phyloP scores from a whole-genome alignment of 1,139 yeast genomes.

The Insectozyma bohioensis region DNA sequence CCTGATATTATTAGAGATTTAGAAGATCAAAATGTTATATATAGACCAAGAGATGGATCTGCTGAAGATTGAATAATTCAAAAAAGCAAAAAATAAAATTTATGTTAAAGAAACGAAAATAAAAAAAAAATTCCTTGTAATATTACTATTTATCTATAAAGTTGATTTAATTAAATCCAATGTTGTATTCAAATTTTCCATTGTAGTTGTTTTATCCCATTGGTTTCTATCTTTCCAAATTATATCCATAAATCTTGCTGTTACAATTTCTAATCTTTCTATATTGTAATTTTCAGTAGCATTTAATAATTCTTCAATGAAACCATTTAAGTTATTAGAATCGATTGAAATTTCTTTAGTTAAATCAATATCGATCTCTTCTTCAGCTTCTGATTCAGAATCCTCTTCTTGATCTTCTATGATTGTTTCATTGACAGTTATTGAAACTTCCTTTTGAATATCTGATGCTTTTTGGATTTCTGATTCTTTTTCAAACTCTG shows the following conservation, averaged over 20 bases:
- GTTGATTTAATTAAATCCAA: conserved; percentile 8
- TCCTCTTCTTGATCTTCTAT: conserved; percentile 11
- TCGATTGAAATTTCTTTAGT: conserved; percentile 19
- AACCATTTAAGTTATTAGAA: conserved; percentile 15
- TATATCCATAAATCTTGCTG: conserved; percentile 70
- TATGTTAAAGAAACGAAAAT: no score
- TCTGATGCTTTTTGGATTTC: no score
- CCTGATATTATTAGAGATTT: conserved; percentile 77
- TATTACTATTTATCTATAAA: conserved; percentile 7
- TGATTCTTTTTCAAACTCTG: no score
- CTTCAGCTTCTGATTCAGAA: conserved; percentile 29
- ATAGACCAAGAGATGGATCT: conserved; percentile 96
- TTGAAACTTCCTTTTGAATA: conserved; percentile 2
- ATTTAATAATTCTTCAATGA: conserved; percentile 25
- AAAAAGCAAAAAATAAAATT: background rate
- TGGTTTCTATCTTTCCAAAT: conserved; percentile 68
- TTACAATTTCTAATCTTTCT: conserved; percentile 71
- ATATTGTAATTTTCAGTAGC: conserved; percentile 54
- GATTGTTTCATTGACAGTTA: conserved; percentile 2
- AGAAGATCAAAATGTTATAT: conserved; percentile 70
- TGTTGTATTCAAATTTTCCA: conserved; percentile 23
- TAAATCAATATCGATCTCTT: conserved; percentile 18
- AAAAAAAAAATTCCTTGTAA: conserved; percentile 1
- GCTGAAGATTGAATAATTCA: conserved; percentile 72
- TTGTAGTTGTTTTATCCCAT: conserved; percentile 61